Evolutionary conservation across 2,329 filamentous ascomycete species (phyloP).

Genomic region (Fusarium falciforme): DNA sequence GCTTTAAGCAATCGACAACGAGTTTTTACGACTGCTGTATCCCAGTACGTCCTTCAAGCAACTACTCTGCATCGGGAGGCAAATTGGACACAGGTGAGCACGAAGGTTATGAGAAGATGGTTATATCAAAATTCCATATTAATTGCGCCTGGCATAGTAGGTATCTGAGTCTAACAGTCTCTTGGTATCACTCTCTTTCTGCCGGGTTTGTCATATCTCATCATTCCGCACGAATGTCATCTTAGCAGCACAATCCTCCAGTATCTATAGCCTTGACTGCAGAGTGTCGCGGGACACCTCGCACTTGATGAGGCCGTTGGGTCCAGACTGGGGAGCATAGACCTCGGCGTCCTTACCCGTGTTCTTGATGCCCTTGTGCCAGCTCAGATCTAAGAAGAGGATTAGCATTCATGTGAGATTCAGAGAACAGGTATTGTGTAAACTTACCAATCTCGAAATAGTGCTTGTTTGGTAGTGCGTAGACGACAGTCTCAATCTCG

Average conservation of each 20-base stretch:
- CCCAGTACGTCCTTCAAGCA: background rate
- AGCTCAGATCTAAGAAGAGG: slow-evolving; percentile 78
- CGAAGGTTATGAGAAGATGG: background rate
- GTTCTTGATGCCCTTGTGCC: slow-evolving; percentile 96
- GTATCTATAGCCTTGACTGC: slow-evolving; percentile 22
- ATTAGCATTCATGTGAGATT: slow-evolving; percentile 31
- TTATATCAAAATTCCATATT: background rate
- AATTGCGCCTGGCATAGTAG: slow-evolving; percentile 3
- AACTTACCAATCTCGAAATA: slow-evolving; percentile 93
- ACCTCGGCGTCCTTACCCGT: slow-evolving; percentile 96
- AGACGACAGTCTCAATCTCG: slow-evolving; percentile 78
- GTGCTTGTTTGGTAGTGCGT: slow-evolving; percentile 95
- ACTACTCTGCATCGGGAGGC: no score
- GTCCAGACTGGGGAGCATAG: slow-evolving; percentile 90
- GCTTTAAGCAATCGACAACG: slow-evolving; percentile 40
- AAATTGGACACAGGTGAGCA: background rate
- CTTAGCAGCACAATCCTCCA: slow-evolving; percentile 9
- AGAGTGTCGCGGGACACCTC: slow-evolving; percentile 74
- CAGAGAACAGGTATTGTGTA: background rate
- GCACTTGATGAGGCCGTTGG: slow-evolving; percentile 96
- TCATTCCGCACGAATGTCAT: slow-evolving; percentile 24
- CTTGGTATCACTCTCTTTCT: slow-evolving; percentile 38
- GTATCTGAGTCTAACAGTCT: slow-evolving; percentile 14
- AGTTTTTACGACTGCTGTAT: slow-evolving; percentile 4
- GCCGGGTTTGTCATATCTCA: slow-evolving; percentile 28